Percentiles rank a stretch among this genome's conserved stretches.
Conservation (phyloP, 257 asterid species). For the Solanum corneliomulleri region DNA sequence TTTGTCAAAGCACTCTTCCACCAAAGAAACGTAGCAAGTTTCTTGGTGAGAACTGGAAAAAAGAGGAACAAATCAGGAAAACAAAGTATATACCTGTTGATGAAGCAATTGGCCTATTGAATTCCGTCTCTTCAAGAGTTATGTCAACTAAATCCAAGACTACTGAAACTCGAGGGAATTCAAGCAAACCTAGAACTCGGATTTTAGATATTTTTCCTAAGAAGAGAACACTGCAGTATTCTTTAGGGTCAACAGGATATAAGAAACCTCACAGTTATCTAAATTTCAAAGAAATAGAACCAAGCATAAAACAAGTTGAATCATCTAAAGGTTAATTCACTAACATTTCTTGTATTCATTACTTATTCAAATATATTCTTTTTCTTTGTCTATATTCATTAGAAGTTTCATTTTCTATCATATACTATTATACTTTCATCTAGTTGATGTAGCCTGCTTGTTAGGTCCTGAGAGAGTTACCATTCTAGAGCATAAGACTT, state of each 20-base stretch:
- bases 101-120: constrained; percentile 37
- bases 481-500: constrained; percentile 1
- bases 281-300: background rate
- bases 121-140: background rate
- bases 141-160: background rate
- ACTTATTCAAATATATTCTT: background rate
- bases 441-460: background rate
- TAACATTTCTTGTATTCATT: background rate
- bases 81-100: constrained; percentile 26
- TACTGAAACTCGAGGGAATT: background rate
- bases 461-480: constrained; percentile 15
- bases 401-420: background rate
- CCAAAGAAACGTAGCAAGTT: background rate
- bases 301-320: background rate
- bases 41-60: constrained; percentile 19
- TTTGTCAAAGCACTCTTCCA: background rate
- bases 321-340: background rate
- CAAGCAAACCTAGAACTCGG: background rate
- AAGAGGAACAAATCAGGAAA: constrained; percentile 31
- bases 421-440: background rate
- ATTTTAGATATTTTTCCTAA: too few relatives aligned
- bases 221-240: too few relatives aligned
- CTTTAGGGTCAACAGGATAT: too few relatives aligned
- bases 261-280: background rate
- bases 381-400: background rate